Conservation (phyloP, 495 filamentous ascomycete species). For the Friedmanniomyces endolithicus region DNA sequence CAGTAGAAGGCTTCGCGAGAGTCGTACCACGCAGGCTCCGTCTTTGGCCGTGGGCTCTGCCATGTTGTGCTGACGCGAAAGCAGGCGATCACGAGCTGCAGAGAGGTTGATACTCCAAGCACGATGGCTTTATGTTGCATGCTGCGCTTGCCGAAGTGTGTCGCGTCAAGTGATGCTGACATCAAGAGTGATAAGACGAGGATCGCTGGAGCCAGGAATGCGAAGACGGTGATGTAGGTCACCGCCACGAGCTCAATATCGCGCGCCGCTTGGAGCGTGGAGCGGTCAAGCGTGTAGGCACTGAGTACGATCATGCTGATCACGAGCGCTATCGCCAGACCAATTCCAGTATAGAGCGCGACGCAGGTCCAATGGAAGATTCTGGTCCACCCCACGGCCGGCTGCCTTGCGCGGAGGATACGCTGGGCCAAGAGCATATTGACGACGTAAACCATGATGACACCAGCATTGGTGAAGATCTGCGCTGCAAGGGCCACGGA, state of each 20-base stretch:
- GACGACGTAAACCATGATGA: slow-evolving; percentile 28
- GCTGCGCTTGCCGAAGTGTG: slow-evolving; percentile 26
- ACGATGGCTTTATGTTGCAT: slow-evolving; percentile 22
- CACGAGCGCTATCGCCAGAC: slow-evolving; percentile 12
- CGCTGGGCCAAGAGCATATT: slow-evolving; percentile 28
- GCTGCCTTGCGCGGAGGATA: slow-evolving; percentile 26
- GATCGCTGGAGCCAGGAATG: slow-evolving; percentile 17
- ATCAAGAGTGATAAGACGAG: slow-evolving; percentile 2
- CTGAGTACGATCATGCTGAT: slow-evolving; percentile 18
- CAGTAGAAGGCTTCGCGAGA: slow-evolving; percentile 44
- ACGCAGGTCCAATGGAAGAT: slow-evolving; percentile 2
- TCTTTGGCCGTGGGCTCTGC: slow-evolving; percentile 8
- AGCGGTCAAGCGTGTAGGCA: slow-evolving; percentile 22
- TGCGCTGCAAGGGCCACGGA: slow-evolving; percentile 54
- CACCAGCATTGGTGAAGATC: slow-evolving; percentile 35
- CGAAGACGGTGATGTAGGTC: slow-evolving; percentile 22
- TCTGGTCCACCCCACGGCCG: slow-evolving; percentile 23
- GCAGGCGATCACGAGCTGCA: slow-evolving; percentile 18
- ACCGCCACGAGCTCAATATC: slow-evolving; percentile 16
- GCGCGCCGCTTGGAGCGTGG: slow-evolving; percentile 16
- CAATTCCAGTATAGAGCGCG: slow-evolving; percentile 20
- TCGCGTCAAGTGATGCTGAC: background rate
- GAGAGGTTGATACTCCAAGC: slow-evolving; percentile 8
- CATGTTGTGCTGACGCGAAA: slow-evolving; percentile 22
- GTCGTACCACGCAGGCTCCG: slow-evolving; percentile 24